phyloP scores from a whole-genome alignment of 1,139 yeast species.

The Scheffersomyces illinoinensis region DNA sequence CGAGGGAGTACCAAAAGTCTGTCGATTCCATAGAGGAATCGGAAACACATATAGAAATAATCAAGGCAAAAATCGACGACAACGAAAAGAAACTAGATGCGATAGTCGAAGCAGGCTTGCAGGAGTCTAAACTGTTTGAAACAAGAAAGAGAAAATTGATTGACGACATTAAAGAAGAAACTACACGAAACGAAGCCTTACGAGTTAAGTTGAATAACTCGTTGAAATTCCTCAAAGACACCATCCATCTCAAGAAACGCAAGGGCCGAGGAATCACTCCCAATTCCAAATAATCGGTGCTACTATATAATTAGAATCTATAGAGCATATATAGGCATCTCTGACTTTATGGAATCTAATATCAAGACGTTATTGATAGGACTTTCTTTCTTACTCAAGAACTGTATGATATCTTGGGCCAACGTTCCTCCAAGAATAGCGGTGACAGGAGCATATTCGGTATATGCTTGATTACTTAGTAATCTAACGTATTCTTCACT shows the following conservation, averaged over 20 bases:
- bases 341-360: slow-evolving; percentile 68
- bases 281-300: slow-evolving; percentile 13
- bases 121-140: slow-evolving; percentile 23
- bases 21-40: slow-evolving; percentile 56
- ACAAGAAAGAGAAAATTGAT: slow-evolving; percentile 23
- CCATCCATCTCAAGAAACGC: slow-evolving; percentile 45
- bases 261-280: slow-evolving; percentile 46
- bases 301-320: slow-evolving; percentile 12
- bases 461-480: slow-evolving; percentile 52
- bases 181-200: slow-evolving; percentile 23
- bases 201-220: slow-evolving; percentile 34
- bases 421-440: slow-evolving; percentile 89
- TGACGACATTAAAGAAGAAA: slow-evolving; percentile 24
- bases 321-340: slow-evolving; percentile 73
- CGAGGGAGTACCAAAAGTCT: slow-evolving; percentile 64
- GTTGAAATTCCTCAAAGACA: slow-evolving; percentile 38
- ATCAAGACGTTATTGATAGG: slow-evolving; percentile 83
- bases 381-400: slow-evolving; percentile 69
- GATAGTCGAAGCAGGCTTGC: slow-evolving; percentile 21
- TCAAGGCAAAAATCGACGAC: slow-evolving; percentile 28
- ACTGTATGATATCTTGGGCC: slow-evolving; percentile 89
- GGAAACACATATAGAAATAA: slow-evolving; percentile 34
- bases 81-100: slow-evolving; percentile 31
- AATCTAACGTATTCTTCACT: slow-evolving; percentile 37
- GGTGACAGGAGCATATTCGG: slow-evolving; percentile 82